These are phyloP conservation scores for Salvia rosmarinus DNA, from an alignment of 257 asterid species.

Conservation along the genomic window DNA sequence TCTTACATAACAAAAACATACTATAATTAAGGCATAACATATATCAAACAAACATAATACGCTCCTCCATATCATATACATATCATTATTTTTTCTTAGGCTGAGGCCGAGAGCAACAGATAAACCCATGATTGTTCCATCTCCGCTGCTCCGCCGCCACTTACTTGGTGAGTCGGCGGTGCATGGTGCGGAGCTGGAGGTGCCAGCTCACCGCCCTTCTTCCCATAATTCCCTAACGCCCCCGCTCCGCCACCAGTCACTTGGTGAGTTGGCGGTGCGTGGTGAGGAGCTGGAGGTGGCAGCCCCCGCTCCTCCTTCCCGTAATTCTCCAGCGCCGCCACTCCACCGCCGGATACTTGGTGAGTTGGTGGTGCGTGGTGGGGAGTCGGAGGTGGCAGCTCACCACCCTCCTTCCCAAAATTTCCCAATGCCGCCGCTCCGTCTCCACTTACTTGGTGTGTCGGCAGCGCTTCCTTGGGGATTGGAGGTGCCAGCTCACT, in stretches of 20 bases:
- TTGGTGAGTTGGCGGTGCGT: slow-evolving; percentile 1
- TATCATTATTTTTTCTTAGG: background rate
- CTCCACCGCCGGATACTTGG: background rate
- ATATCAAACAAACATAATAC: background rate
- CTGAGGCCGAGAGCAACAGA: background rate
- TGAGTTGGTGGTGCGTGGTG: slow-evolving; percentile 21
- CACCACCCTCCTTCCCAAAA: background rate
- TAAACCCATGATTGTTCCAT: background rate
- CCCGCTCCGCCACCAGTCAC: too few species aligned
- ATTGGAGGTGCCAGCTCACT: slow-evolving; percentile 9
- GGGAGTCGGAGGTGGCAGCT: slow-evolving; percentile 27
- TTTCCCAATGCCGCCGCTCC: background rate
- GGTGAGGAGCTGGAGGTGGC: background rate
- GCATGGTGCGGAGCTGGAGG: slow-evolving; percentile 29
- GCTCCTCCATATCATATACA: too few species aligned
- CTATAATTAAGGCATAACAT: background rate
- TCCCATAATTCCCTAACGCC: too few species aligned
- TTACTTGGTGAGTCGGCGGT: slow-evolving; percentile 20
- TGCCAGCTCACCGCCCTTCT: background rate
- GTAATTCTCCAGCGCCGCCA: background rate
- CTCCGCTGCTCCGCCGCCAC: slow-evolving; percentile 3
- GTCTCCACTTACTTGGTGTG: background rate
- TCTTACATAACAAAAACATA: background rate
- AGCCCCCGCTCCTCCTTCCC: background rate
- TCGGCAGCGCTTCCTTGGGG: slow-evolving; percentile 26